phyloP scores from a whole-genome alignment of 2,329 filamentous ascomycete genomes.

The Paraphoma chrysanthemicola region DNA sequence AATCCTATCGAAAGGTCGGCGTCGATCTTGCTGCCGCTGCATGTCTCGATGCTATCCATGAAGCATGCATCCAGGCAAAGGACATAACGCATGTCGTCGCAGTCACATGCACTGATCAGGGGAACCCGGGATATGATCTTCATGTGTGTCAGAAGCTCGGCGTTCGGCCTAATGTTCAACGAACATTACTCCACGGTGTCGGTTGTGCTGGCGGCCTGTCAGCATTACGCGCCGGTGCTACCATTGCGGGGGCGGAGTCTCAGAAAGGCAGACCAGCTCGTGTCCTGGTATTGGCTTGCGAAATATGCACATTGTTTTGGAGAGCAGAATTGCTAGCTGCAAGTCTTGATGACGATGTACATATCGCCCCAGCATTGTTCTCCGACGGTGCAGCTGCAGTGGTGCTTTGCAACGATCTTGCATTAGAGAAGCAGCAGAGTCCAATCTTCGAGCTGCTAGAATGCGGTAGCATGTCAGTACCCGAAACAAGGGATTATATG shows the following conservation, averaged over 20 bases:
- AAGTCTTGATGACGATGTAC: conserved; percentile 58
- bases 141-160: conserved; percentile 44
- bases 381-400: conserved; percentile 74
- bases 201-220: conserved; percentile 51
- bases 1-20: conserved; percentile 35
- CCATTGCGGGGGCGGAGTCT: conserved; percentile 69
- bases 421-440: conserved; percentile 41
- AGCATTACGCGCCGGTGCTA: conserved; percentile 59
- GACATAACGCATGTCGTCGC: conserved; percentile 49
- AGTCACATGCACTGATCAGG: conserved; percentile 48
- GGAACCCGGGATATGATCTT: conserved; percentile 49
- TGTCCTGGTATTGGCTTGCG: conserved; percentile 70
- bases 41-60: conserved; percentile 41
- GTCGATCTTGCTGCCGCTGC: conserved; percentile 40
- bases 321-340: conserved; percentile 71
- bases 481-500: conserved; percentile 67
- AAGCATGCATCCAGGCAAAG: conserved; percentile 25
- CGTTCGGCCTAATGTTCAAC: conserved; percentile 36
- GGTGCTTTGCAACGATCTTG: conserved; percentile 70
- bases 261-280: conserved; percentile 66
- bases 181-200: conserved; percentile 46
- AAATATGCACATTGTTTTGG: conserved; percentile 61
- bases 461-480: conserved; percentile 69
- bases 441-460: conserved; percentile 66
- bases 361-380: conserved; percentile 72